Conservation (phyloP, 2,329 filamentous ascomycete genomes). For the Penicillium sp. region DNA sequence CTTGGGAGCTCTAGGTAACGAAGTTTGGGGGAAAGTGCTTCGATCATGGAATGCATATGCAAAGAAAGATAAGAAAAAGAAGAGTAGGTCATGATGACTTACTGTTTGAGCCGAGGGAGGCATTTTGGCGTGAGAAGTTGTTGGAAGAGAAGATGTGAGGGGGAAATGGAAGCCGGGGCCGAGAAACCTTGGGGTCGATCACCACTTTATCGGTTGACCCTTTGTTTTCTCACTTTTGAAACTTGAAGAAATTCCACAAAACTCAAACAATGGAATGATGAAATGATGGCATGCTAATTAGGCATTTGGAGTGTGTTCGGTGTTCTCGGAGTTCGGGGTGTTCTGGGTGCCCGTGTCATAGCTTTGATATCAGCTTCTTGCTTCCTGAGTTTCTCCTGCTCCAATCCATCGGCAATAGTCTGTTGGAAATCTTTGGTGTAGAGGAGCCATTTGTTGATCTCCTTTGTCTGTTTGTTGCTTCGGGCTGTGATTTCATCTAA, state of each 20-base stretch:
- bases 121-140: constrained; percentile 26
- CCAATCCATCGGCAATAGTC: background rate
- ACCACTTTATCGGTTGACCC: background rate
- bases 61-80: background rate
- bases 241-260: background rate
- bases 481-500: constrained; percentile 4
- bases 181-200: background rate
- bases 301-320: background rate
- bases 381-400: background rate
- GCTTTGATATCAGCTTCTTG: background rate
- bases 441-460: constrained; percentile 1
- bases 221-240: background rate
- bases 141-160: constrained; percentile 1
- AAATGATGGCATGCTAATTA: too few species aligned
- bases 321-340: background rate
- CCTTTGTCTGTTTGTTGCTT: background rate
- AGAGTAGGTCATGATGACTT: constrained; percentile 8
- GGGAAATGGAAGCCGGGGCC: background rate
- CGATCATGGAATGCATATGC: background rate
- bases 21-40: background rate
- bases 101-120: constrained; percentile 39
- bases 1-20: constrained; percentile 11
- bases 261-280: background rate
- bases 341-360: background rate
- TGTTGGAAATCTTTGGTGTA: background rate